These are phyloP conservation scores for Luffa acutangula DNA, from an alignment of 306 rosid species.

Conservation along the genomic window DNA sequence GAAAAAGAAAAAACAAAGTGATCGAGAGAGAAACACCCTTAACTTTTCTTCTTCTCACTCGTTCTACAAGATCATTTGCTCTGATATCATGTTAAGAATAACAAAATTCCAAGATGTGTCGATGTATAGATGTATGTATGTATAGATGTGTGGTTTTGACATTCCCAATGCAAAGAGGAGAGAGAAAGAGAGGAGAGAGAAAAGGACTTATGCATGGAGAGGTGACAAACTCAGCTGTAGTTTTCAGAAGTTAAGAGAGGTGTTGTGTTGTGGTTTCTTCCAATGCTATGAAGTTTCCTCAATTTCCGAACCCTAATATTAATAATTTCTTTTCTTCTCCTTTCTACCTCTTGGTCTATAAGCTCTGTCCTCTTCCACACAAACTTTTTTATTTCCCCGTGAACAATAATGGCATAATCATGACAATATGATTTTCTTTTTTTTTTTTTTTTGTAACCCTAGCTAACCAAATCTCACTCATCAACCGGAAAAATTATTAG, in stretches of 20 bases:
- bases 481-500: not conserved
- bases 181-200: constrained; percentile 29
- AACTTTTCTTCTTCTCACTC: not conserved
- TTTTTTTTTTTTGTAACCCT: not conserved
- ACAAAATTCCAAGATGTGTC: not conserved
- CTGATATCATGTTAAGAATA: not conserved
- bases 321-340: not conserved
- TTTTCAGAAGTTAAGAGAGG: constrained; percentile 53
- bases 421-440: not conserved
- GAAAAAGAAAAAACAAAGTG: not conserved
- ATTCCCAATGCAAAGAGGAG: not conserved
- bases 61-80: not conserved
- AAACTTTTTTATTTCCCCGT: not conserved
- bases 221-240: constrained; percentile 70
- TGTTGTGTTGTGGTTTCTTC: not conserved
- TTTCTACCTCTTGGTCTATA: not conserved
- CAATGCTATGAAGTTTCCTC: not conserved
- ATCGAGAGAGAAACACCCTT: not conserved
- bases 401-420: not conserved
- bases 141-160: constrained; percentile 2
- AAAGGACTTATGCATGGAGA: constrained; percentile 96
- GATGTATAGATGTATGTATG: constrained; percentile 20
- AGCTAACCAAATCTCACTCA: not conserved
- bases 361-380: not conserved
- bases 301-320: constrained; percentile 8